Percentiles rank a stretch among this genome's conserved stretches.
Evolutionary conservation across 129 eudicot species (phyloP).

Genomic region (Arctium lappa): DNA sequence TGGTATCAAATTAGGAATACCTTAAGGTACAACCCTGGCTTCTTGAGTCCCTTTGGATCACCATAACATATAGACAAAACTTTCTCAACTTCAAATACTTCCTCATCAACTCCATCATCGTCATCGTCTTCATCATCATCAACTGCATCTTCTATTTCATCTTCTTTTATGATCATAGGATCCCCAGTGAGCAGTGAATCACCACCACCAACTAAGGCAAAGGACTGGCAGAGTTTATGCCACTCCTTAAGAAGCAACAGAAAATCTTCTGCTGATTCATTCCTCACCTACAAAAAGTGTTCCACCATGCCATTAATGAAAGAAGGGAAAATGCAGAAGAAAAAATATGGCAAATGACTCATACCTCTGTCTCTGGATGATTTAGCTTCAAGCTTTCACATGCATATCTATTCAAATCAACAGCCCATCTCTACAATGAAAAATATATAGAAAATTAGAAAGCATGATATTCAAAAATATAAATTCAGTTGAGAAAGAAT

Average conservation of each 20-base stretch:
- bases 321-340: not conserved
- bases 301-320: not conserved
- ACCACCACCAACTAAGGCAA: constrained; percentile 24
- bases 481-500: not conserved
- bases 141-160: constrained; percentile 21
- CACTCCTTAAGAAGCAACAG: constrained; percentile 56
- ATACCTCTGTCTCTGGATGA: constrained; percentile 86
- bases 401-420: constrained; percentile 59
- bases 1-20: constrained; percentile 27
- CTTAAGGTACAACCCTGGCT: constrained; percentile 61
- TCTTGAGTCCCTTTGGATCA: constrained; percentile 41
- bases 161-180: not conserved
- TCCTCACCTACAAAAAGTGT: constrained; percentile 46
- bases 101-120: constrained; percentile 35
- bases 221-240: constrained; percentile 52
- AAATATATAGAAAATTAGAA: not conserved
- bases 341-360: not conserved
- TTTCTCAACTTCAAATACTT: constrained; percentile 62
- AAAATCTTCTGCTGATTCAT: constrained; percentile 68
- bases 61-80: constrained; percentile 66
- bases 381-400: constrained; percentile 63
- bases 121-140: constrained; percentile 37
- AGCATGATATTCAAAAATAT: not conserved
- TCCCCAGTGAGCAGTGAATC: constrained; percentile 2
- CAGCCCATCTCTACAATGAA: constrained; percentile 69